Evolutionary conservation across 495 filamentous ascomycete genomes (phyloP).

Genomic region (Lepraria neglecta): DNA sequence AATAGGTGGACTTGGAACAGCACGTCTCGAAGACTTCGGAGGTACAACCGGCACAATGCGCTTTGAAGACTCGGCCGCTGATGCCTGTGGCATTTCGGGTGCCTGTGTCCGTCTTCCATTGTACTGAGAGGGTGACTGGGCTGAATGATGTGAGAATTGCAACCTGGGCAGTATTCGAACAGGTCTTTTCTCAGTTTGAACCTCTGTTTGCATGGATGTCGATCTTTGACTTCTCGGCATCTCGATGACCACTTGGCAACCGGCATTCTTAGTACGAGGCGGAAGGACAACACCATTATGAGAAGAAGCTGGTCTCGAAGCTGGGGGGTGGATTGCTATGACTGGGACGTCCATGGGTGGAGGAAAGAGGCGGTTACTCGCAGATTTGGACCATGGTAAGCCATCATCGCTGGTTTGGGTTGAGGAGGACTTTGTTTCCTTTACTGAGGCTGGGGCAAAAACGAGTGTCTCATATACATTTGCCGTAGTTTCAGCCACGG

Average conservation of each 20-base stretch:
- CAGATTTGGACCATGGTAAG: conserved; percentile 25
- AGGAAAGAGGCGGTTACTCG: conserved; percentile 25
- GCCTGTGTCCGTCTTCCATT: conserved; percentile 32
- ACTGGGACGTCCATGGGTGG: conserved; percentile 46
- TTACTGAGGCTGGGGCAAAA: conserved; percentile 20
- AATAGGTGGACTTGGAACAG: conserved; percentile 17
- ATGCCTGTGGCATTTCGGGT: conserved; percentile 18
- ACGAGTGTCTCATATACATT: conserved; percentile 17
- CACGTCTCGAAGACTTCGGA: conserved; percentile 14
- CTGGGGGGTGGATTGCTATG: conserved; percentile 60
- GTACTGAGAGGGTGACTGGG: conserved; percentile 48
- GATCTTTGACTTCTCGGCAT: conserved; percentile 39
- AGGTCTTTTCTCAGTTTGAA: conserved; percentile 67
- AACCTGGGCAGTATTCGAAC: conserved; percentile 70
- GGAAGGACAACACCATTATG: conserved; percentile 54
- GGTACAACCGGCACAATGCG: background rate
- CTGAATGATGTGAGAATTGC: conserved; percentile 62
- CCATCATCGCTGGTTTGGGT: conserved; percentile 64
- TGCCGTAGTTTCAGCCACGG: conserved; percentile 49
- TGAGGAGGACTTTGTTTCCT: conserved; percentile 49
- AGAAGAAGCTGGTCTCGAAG: conserved; percentile 59
- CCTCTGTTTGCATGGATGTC: conserved; percentile 77
- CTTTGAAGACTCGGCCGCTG: background rate
- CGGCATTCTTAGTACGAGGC: conserved; percentile 56
- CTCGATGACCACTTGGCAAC: conserved; percentile 47